Evolutionary conservation across 108 stramenopile genomes (phyloP), one percentile per base, ranked within the genome.

Genomic region (Mediolabrus comicus): DNA sequence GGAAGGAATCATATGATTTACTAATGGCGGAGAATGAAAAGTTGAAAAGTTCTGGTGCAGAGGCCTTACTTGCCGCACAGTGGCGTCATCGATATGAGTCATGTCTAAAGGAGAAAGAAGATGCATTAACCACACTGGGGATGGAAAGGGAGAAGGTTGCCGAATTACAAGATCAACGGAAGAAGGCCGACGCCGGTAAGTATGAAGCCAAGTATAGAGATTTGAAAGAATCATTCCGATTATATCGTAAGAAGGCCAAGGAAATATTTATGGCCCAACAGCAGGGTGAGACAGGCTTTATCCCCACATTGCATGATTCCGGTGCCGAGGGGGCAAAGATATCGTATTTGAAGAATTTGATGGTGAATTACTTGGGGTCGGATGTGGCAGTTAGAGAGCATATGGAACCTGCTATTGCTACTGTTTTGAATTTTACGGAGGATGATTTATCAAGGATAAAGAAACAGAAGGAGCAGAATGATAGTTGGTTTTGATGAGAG

Each of bases 61-160:
- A 97, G 77, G 91, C 94, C 2, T 60, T 94, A 35, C 69, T 95
- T 59, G 96, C 96, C 19, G 85, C 92, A 10, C 94, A 97, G 78
- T 97, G 96, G 96, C 72, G 96, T 62, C 87, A 92, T 73, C 86
- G 96, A 14, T 97, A 94, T 68, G 96, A 97, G 74, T 59, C 79
- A 29, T 88, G 86, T 68, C 46, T 87, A 41, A 78, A 81, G 64
- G 96, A 97, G 55, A 94, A 91, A 60, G 92, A 94, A 59, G 88
- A 85, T 32, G 65, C 87, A n/a, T 49, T 90, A 27, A 75, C 80
- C 0, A 74, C 76, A 65, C 71, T 96, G 26, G 71, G 77, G 58
- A 76, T 83, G 62, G 86, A 78, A 49, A 77, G 61, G 56, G 77
- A 88, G 57, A 80, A 80, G 63, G 71, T 82, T 62, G 53, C 84